These are phyloP conservation scores for Cryphonectria parasitica DNA, from an alignment of 2,329 filamentous ascomycete species.

Conservation along the genomic window DNA sequence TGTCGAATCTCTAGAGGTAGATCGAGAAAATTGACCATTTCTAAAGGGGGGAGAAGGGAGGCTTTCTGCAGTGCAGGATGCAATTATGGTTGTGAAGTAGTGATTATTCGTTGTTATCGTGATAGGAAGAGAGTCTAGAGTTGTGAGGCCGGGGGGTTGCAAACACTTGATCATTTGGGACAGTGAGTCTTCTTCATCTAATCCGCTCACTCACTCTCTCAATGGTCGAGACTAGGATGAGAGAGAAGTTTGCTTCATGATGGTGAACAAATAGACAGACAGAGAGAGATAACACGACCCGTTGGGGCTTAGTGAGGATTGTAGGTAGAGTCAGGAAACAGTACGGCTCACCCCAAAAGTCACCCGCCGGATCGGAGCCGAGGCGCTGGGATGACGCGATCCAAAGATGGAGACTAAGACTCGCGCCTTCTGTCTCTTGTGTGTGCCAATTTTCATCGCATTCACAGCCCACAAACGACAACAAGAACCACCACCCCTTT, in stretches of 20 bases:
- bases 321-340: not conserved
- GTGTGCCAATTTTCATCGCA: not conserved
- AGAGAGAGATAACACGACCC: not conserved
- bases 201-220: not conserved
- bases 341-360: not conserved
- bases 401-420: not conserved
- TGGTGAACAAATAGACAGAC: not conserved
- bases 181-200: not conserved
- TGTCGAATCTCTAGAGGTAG: constrained; percentile 52
- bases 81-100: not conserved
- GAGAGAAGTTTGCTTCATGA: not conserved
- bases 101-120: not conserved
- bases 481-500: not conserved
- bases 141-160: not conserved
- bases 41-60: no score
- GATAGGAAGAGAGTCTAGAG: not conserved
- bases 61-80: not conserved
- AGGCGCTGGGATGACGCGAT: constrained; percentile 13
- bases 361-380: constrained; percentile 1
- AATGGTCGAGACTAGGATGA: not conserved
- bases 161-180: not conserved
- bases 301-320: not conserved
- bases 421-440: not conserved
- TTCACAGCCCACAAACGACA: not conserved
- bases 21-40: constrained; percentile 39